A percentile compares a stretch with the other conserved stretches of the same genome.
phyloP scores from a whole-genome alignment of 78 protist genomes.

The Salpingoeca rosetta region DNA sequence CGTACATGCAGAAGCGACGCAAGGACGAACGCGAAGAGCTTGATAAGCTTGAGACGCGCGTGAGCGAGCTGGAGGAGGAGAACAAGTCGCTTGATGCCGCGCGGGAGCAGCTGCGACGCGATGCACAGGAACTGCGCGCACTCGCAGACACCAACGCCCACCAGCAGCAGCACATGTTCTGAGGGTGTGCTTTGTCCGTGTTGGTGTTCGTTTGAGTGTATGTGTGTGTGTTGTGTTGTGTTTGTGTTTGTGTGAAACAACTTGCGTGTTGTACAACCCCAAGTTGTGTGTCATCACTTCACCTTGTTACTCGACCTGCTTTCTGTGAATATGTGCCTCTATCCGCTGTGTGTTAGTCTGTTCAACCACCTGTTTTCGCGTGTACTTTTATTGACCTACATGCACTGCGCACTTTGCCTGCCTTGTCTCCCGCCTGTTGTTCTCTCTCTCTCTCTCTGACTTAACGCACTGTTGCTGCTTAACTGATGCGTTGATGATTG shows the following conservation, averaged over 20 bases:
- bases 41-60: too few species aligned
- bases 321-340: neutral
- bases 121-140: too few species aligned
- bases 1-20: too few species aligned
- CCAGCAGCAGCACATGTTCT: neutral
- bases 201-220: neutral
- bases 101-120: too few species aligned
- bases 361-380: neutral
- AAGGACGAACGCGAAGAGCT: too few species aligned
- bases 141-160: too few species aligned
- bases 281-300: neutral
- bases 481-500: neutral
- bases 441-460: neutral
- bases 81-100: too few species aligned
- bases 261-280: too few species aligned
- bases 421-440: neutral
- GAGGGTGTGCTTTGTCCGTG: neutral
- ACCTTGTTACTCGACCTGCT: neutral
- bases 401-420: neutral
- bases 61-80: too few species aligned
- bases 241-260: too few species aligned
- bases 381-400: neutral
- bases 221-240: too few species aligned
- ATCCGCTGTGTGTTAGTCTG: neutral
- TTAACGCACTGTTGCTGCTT: neutral